Evolutionary conservation across 345 rosid genomes (phyloP).

Genomic region (Pseudoturritis turrita): DNA sequence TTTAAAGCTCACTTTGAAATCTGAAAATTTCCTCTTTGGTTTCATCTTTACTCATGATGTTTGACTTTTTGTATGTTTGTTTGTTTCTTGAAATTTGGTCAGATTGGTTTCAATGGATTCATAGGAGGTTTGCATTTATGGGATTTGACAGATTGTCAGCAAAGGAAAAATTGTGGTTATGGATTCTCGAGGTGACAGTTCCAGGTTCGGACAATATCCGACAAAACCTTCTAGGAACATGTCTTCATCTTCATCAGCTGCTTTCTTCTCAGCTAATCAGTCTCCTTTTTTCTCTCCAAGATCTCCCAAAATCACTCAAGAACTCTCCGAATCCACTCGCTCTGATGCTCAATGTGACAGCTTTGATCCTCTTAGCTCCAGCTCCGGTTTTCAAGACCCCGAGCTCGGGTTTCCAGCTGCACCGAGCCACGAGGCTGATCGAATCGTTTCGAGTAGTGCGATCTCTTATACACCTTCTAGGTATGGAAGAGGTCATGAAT

Average conservation of each 20-base stretch:
- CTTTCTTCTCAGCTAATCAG: constrained; percentile 90
- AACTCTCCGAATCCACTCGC: constrained; percentile 53
- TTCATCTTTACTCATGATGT: not conserved
- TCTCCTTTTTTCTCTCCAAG: constrained; percentile 93
- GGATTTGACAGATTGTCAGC: constrained; percentile 29
- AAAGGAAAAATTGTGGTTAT: constrained; percentile 33
- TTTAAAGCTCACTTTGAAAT: not conserved
- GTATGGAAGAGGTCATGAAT: constrained; percentile 31
- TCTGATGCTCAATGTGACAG: constrained; percentile 61
- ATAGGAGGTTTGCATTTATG: constrained; percentile 32
- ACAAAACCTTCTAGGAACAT: constrained; percentile 54
- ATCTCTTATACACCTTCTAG: constrained; percentile 46
- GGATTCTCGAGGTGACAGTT: constrained; percentile 73
- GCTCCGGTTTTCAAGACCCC: constrained; percentile 47
- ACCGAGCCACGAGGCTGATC: constrained; percentile 36
- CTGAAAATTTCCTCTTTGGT: not conserved
- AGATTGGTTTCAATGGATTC: constrained; percentile 34
- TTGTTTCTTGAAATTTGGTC: not conserved
- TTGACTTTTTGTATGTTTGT: constrained; percentile 13
- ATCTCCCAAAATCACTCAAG: constrained; percentile 51
- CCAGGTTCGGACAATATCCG: constrained; percentile 51
- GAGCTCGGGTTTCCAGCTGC: constrained; percentile 33
- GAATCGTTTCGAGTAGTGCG: constrained; percentile 42
- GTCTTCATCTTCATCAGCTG: constrained; percentile 86
- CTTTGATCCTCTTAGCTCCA: constrained; percentile 53